Base-by-base conservation (phyloP, 2,329 filamentous ascomycete genomes). In the Fusarium sp. region DNA sequence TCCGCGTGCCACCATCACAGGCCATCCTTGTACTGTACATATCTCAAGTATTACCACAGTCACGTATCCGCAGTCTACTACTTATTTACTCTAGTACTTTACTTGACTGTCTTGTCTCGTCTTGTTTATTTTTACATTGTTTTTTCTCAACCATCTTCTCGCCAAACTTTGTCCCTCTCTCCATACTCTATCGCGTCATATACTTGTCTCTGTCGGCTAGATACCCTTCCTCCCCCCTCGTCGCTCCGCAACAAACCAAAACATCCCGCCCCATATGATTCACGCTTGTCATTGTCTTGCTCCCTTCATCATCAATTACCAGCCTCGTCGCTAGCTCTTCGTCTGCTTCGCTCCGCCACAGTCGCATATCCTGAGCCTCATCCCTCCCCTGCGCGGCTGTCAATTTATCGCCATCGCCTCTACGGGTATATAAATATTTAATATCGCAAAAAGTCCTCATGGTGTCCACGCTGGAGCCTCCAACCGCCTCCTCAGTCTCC, bases 401-500 rank as follows among this genome's bases (percentile, higher is more conserved):
- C 52, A 23, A 47, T 48, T 27, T 25, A 49, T 40, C 47, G 54
- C 22, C 32, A n/a, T 60, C 40, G 45, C 15, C 22, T 15, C 45
- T 13, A 30, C 27, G 27, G 27, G 11, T 30, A 27, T 54, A 47
- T 33, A 53, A 53, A 47, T 23, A 27, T 35, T 59, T 41, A 23
- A 60, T 22, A 53, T 65, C 44, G 40, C 40, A 50, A 59, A 59
- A 67, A 66, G 61, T 62, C 74, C 79, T 76, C 77, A 90, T 90
- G 87, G 87, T 90, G 77, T 90, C 88, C 77, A 87, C 88, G 79
- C 83, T 85, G 73, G 86, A 89, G 65, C 80, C 77, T 54, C 70
- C 73, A 54, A 64, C 78, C 63, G 77, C 81, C 61, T 79, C 81
- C 73, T 83, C 87, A 72, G 81, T 89, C 71, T 82, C 86, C 75